Evolutionary conservation across 768 basidiomycete species (phyloP).

Genomic region (Mycena epipterygia): DNA sequence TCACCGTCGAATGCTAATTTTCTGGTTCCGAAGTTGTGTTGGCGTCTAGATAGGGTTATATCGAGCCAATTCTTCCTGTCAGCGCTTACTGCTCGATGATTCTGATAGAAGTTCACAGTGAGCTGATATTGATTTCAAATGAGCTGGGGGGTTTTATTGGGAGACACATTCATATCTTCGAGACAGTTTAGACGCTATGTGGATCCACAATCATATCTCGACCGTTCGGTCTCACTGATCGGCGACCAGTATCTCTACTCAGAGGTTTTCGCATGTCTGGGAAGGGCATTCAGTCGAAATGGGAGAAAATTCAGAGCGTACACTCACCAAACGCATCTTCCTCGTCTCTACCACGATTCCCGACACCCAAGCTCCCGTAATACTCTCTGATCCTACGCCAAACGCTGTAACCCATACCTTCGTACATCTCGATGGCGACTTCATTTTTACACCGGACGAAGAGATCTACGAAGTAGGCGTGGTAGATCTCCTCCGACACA

Average conservation of each 20-base stretch:
- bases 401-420: conserved; percentile 93
- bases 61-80: not conserved
- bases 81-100: not conserved
- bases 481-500: conserved; percentile 85
- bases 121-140: not conserved
- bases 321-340: conserved; percentile 92
- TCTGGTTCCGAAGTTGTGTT: not conserved
- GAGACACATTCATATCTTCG: not conserved
- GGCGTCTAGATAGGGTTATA: not conserved
- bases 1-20: not conserved
- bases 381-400: conserved; percentile 93
- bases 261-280: conserved; percentile 82
- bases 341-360: conserved; percentile 82
- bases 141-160: conserved; percentile 13
- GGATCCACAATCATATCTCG: conserved; percentile 73
- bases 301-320: not conserved
- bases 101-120: not conserved
- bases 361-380: conserved; percentile 79
- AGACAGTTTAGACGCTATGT: not conserved
- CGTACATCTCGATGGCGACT: conserved; percentile 94
- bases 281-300: not conserved
- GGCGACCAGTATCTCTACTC: conserved; percentile 68
- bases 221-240: conserved; percentile 79
- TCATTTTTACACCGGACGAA: conserved; percentile 92
- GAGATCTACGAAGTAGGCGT: conserved; percentile 93